Conservation (phyloP, 768 basidiomycete genomes). For the Favolaschia claudopus region DNA sequence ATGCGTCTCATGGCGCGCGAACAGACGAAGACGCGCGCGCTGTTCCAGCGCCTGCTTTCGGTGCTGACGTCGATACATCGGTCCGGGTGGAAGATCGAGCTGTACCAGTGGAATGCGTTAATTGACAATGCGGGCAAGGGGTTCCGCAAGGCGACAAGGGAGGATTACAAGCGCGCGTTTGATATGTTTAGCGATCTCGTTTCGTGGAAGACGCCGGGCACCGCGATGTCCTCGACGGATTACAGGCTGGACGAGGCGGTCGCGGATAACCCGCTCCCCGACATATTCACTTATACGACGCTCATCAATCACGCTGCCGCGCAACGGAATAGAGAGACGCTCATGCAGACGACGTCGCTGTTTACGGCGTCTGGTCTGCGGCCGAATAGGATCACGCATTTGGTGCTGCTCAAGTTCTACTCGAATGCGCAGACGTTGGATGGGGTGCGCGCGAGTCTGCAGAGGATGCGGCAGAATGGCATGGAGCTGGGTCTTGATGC, state of each 20-base stretch:
- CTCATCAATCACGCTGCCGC: constrained; percentile 70
- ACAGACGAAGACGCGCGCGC: constrained; percentile 62
- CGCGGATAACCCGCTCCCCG: constrained; percentile 47
- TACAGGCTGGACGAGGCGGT: constrained; percentile 18
- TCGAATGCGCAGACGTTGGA: constrained; percentile 52
- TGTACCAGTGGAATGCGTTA: constrained; percentile 82
- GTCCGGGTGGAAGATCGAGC: constrained; percentile 60
- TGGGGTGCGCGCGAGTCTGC: constrained; percentile 63
- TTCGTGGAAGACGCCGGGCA: constrained; percentile 50
- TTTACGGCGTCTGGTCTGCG: constrained; percentile 59
- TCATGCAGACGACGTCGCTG: constrained; percentile 63
- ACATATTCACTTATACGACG: constrained; percentile 74
- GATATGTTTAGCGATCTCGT: constrained; percentile 69
- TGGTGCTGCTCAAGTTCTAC: constrained; percentile 66
- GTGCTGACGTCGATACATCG: constrained; percentile 65
- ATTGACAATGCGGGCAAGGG: constrained; percentile 74
- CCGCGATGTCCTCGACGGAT: constrained; percentile 30
- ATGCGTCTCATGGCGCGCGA: constrained; percentile 62
- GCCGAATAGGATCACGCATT: constrained; percentile 69
- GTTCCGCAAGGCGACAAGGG: constrained; percentile 61
- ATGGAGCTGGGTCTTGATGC: constrained; percentile 68
- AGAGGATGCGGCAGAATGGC: constrained; percentile 57
- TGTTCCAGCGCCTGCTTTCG: constrained; percentile 74
- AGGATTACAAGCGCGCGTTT: constrained; percentile 68
- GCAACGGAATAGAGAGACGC: constrained; percentile 47